Percentiles rank a stretch among this genome's conserved stretches.
These are phyloP conservation scores for Cladorrhinum sp. DNA, from an alignment of 2,329 filamentous ascomycete species.

Conservation along the genomic window DNA sequence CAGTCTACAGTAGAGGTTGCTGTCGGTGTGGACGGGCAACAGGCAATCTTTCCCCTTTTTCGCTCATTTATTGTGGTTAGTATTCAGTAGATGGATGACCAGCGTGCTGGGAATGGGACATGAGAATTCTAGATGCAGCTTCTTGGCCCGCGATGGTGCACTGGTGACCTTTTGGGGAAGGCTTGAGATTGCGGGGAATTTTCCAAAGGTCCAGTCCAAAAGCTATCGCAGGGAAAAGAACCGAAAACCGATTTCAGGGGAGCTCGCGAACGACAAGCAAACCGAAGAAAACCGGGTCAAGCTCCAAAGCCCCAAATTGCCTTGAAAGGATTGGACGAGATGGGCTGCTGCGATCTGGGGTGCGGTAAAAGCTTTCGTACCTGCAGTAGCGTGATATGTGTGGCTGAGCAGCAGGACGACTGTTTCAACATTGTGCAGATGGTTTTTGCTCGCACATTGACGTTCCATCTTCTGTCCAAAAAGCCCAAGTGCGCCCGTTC, in stretches of 20 bases:
- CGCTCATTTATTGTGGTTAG: background rate
- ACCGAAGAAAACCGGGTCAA: background rate
- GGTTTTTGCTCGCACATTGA: background rate
- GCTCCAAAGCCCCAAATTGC: background rate
- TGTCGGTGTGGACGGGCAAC: background rate
- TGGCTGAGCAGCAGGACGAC: conserved; percentile 24
- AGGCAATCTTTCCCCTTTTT: background rate
- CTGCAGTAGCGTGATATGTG: conserved; percentile 27
- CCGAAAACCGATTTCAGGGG: no score
- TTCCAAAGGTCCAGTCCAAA: background rate
- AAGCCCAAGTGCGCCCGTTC: background rate
- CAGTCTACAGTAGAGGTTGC: background rate
- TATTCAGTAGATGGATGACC: background rate
- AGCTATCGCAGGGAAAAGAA: no score
- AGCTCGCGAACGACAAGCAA: background rate
- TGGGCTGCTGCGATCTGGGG: background rate
- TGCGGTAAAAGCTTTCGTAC: conserved; percentile 18
- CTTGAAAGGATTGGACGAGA: conserved; percentile 9
- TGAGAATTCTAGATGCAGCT: background rate
- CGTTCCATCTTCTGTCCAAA: conserved; percentile 1
- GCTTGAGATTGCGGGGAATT: conserved; percentile 16
- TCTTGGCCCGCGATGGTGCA: background rate
- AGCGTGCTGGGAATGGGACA: background rate
- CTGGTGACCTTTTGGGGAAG: conserved; percentile 11
- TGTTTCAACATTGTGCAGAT: conserved; percentile 21